Percentiles rank a stretch among this genome's conserved stretches.
Evolutionary conservation across 352 stramenopile species (phyloP).

Genomic region (Phytophthora pini): DNA sequence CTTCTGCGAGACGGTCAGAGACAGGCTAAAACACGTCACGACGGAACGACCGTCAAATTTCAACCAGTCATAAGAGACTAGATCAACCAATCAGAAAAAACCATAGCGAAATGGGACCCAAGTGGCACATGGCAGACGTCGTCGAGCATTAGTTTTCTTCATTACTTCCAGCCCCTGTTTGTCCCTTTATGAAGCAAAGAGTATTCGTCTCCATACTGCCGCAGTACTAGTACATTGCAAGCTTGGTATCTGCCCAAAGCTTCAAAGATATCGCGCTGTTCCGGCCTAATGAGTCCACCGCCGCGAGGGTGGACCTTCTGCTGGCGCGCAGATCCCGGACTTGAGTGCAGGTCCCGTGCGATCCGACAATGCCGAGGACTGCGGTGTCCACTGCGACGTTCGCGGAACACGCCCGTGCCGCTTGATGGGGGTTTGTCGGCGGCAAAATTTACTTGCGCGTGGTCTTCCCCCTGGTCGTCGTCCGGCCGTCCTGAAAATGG

Average conservation of each 20-base stretch:
- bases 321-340: conserved; percentile 22
- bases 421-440: conserved; percentile 3
- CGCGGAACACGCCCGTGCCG: conserved; percentile 33
- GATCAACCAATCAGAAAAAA: conserved; percentile 15
- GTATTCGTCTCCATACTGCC: neutral
- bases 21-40: conserved; percentile 22
- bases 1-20: conserved; percentile 19
- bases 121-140: conserved; percentile 12
- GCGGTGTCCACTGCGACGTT: conserved; percentile 31
- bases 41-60: conserved; percentile 17
- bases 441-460: conserved; percentile 19
- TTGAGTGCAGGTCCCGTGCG: conserved; percentile 29
- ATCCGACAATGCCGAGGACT: conserved; percentile 28
- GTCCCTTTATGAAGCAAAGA: neutral
- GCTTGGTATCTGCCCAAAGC: conserved; percentile 1
- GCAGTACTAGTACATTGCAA: neutral
- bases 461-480: conserved; percentile 14
- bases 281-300: conserved; percentile 14
- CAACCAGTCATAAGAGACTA: conserved; percentile 1
- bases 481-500: conserved; percentile 4
- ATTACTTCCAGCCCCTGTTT: no score
- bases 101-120: conserved; percentile 11
- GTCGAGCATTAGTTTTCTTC: conserved; percentile 3
- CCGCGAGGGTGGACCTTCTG: conserved; percentile 39
- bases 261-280: conserved; percentile 30